phyloP scores from a whole-genome alignment of 257 asterid species.

The Rehmannia glutinosa region DNA sequence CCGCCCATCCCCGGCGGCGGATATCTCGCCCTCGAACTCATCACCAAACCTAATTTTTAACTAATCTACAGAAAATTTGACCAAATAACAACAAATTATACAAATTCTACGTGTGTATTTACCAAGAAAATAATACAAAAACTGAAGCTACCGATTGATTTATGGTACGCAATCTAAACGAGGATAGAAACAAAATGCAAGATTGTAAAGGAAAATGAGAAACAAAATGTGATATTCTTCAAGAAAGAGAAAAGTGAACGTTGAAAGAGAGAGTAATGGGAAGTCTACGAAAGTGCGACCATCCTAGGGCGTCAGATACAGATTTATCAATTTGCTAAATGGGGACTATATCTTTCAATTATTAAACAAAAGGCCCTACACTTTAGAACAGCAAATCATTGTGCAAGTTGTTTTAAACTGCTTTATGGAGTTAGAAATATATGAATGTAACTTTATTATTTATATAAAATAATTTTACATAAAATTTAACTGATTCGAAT shows the following conservation, averaged over 20 bases:
- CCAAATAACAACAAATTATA: constrained; percentile 11
- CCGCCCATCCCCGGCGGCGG: constrained; percentile 93
- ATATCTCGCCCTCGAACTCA: constrained; percentile 78
- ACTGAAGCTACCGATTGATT: constrained; percentile 9
- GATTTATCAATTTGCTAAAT: constrained; percentile 21
- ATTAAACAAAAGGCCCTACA: constrained; percentile 8
- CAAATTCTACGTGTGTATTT: constrained; percentile 19
- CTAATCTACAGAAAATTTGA: constrained; percentile 18
- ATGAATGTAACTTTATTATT: no score
- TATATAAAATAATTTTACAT: no score
- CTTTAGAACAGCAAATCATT: no score
- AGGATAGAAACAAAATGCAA: background rate
- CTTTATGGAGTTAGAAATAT: no score
- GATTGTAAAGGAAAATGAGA: constrained; percentile 2
- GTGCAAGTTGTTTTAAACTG: no score
- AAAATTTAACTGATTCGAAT: no score
- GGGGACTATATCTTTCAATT: constrained; percentile 11
- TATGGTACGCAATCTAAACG: background rate
- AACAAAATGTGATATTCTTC: constrained; percentile 14
- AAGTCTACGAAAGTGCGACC: constrained; percentile 27
- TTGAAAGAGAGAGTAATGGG: constrained; percentile 7
- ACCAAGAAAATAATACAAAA: constrained; percentile 4
- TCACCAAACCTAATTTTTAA: constrained; percentile 38
- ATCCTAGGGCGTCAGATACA: constrained; percentile 38
- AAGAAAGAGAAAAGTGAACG: constrained; percentile 5